Evolutionary conservation across 2,329 filamentous ascomycete species (phyloP), one percentile per base, ranked within the genome.

Genomic region (Ophiostoma novo-ulmi): DNA sequence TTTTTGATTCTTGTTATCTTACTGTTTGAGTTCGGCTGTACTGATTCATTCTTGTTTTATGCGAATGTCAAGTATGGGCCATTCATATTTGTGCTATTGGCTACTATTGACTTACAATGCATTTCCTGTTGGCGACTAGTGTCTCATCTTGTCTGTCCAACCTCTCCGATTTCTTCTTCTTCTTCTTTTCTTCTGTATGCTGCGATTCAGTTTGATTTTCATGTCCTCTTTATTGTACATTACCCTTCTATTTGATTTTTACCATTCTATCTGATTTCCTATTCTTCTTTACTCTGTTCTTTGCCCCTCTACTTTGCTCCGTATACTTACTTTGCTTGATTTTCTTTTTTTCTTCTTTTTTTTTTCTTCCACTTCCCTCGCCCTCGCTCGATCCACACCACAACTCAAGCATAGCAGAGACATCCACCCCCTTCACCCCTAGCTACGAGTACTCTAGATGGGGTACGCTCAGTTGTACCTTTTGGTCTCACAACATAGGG

Each of bases 381-480:
- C 52, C 26, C 58, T 63, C 58, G 13, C 58, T 63, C 58, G 58
- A 35, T 35, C 58, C 58, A 63, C 58, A 63, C 52, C 69, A 70
- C 48, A 38, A 13, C 17, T 36, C 58, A 20, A 66, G 17, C 58
- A 35, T 58, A 69, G 26, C 26, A 69, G 41, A 67, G 39, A 63
- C 70, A 64, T n/a, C 38, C 36, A 68, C 64, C 55, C 64, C 69
- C 55, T 61, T 65, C 64, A 68, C 65, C 64, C 70, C 70, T 68
- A 70, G 63, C 63, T 70, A 35, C 26, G 26, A 26, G 8, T 58
- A 55, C 20, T 22, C 48, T 14, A 61, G 8, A 22, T 8, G 22
- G 44, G 22, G 55, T 26, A 35, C 26, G 13, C 58, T 63, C 58
- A 26, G n/a, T 35, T 63, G 58, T 63, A 63, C 13, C 26, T 61